These are phyloP conservation scores for Phanerodontia chrysosporium DNA, from an alignment of 768 basidiomycete genomes.

Conservation along the genomic window DNA sequence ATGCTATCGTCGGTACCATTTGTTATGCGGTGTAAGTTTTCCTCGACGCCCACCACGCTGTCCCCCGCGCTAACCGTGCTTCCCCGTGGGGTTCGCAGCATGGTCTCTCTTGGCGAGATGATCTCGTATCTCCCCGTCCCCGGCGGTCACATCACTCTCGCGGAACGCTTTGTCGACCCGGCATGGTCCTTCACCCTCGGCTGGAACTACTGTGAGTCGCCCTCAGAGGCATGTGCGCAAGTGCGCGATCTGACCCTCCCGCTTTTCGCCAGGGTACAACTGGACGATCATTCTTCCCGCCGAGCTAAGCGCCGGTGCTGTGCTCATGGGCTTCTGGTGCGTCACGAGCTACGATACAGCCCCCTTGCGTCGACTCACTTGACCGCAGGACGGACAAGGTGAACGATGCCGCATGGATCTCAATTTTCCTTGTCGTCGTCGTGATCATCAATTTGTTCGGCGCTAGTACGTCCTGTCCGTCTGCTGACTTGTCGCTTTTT, in stretches of 20 bases:
- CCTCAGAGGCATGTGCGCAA: not conserved
- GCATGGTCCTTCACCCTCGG: slow-evolving; percentile 40
- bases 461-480: slow-evolving; percentile 38
- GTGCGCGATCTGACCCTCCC: not conserved
- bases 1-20: slow-evolving; percentile 36
- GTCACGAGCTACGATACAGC: not conserved
- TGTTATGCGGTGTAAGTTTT: slow-evolving; percentile 24
- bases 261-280: too few species aligned
- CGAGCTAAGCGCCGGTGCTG: slow-evolving; percentile 69
- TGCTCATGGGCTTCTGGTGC: slow-evolving; percentile 68
- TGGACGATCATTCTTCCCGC: slow-evolving; percentile 34
- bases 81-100: slow-evolving; percentile 27
- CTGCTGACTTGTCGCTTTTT: slow-evolving; percentile 9
- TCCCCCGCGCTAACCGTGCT: not conserved
- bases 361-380: slow-evolving; percentile 20
- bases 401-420: slow-evolving; percentile 76
- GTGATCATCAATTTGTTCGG: slow-evolving; percentile 73
- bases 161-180: slow-evolving; percentile 49
- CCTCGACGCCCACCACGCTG: not conserved
- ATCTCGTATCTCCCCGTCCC: slow-evolving; percentile 23
- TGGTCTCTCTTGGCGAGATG: slow-evolving; percentile 36
- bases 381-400: slow-evolving; percentile 33
- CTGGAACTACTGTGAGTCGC: slow-evolving; percentile 35
- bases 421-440: slow-evolving; percentile 71
- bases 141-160: slow-evolving; percentile 32